Evolutionary conservation across 306 rosid species (phyloP).

Genomic region (Nissolia schottii): DNA sequence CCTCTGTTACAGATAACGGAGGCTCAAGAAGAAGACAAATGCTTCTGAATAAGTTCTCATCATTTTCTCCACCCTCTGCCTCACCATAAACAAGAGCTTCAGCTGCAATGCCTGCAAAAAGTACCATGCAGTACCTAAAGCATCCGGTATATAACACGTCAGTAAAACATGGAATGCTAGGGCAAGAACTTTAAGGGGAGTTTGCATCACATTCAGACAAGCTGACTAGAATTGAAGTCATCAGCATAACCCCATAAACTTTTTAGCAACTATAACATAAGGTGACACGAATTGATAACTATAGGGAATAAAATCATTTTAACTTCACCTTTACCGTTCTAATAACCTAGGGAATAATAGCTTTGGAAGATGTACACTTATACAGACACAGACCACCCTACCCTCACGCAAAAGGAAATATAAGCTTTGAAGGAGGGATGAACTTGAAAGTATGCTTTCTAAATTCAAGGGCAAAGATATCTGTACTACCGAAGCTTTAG

Average conservation of each 20-base stretch:
- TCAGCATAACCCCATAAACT: too few relatives aligned
- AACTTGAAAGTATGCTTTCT: constrained; percentile 6
- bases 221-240: not conserved
- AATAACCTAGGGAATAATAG: not conserved
- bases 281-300: not conserved
- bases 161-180: constrained; percentile 10
- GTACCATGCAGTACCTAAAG: constrained; percentile 93
- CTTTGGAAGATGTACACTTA: not conserved
- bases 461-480: not conserved
- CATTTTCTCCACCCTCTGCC: constrained; percentile 99
- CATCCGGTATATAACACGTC: constrained; percentile 16
- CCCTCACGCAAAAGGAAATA: not conserved
- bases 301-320: not conserved
- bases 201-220: not conserved
- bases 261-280: not conserved
- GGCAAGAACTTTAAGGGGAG: not conserved
- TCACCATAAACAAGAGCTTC: constrained; percentile 96
- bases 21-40: constrained; percentile 79
- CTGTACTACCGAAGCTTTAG: not conserved
- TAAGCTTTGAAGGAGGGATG: constrained; percentile 5
- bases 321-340: not conserved
- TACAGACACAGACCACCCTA: not conserved
- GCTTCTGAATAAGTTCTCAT: constrained; percentile 81
- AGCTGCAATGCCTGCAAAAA: constrained; percentile 95
- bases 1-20: constrained; percentile 79